Evolutionary conservation across 2,329 filamentous ascomycete species (phyloP), one percentile per base, ranked within the genome.

Genomic region (Colletotrichum incanum): DNA sequence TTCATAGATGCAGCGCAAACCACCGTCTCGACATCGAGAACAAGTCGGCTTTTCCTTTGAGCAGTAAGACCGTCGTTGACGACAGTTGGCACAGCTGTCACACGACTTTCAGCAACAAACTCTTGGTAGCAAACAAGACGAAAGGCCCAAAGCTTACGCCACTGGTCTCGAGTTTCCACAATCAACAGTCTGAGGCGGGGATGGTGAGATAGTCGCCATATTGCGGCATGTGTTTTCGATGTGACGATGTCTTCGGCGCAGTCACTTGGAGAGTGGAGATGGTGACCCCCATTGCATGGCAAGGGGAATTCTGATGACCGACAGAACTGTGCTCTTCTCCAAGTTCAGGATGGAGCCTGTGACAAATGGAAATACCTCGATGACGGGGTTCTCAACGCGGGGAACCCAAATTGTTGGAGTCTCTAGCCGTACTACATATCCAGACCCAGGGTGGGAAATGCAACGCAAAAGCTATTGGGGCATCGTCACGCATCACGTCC

Each of bases 31-130:
- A 60, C 82, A 83, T 65, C 81, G 74, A 34, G 77, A 77, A 58
- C 82, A 83, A 26, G 72, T 75, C 1, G 82, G 82, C 56, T 79
- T 80, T 16, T 83, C 80, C 64, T 82, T 83, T 23, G 80, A 82
- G 74, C 82, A 83, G 50, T 78, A 81, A 0, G 80, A 81, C 5
- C 80, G 77, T 14, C 81, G 76, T 31, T 78, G 76, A 6, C 82
- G 79, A 67, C 82, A 83, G 20, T 78, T 76, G 1, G 80, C 74
- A 65, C 81, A 83, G 3, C 81, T 83, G 39, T 23, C 37, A 11
- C 23, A 39, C 56, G n/a, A 49, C 31, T 18, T 11, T 43, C 56
- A 37, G 41, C n/a, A 58, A n/a, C n/a, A 18, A 5, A 47, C n/a
- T 18, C 31, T 60, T 16, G 28, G 45, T 28, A 47, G 11, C 6